Evolutionary conservation across 2,329 filamentous ascomycete genomes (phyloP).

Genomic region (Colletotrichum euphorbiae): DNA sequence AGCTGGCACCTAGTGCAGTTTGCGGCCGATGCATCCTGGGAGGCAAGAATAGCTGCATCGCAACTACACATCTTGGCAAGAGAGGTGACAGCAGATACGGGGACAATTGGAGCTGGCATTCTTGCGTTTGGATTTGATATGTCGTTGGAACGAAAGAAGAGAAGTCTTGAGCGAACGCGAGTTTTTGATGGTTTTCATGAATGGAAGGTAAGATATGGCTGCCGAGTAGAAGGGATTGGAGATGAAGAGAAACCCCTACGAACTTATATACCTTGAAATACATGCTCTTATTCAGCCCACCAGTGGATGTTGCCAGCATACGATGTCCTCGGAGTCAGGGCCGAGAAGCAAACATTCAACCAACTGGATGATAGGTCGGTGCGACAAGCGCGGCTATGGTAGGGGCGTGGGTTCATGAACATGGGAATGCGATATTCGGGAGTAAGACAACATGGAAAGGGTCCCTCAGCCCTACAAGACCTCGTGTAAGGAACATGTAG

Average conservation of each 20-base stretch:
- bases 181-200: background rate
- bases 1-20: constrained; percentile 10
- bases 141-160: background rate
- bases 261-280: constrained; percentile 2
- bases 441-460: background rate
- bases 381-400: background rate
- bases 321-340: background rate
- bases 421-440: constrained; percentile 11
- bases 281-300: background rate
- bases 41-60: background rate
- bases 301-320: background rate
- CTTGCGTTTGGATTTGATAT: background rate
- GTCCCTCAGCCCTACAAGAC: constrained; percentile 17
- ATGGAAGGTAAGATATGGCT: background rate
- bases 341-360: background rate
- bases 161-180: background rate
- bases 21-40: background rate
- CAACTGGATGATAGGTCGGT: background rate
- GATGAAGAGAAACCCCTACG: background rate
- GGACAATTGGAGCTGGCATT: constrained; percentile 22
- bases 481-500: background rate
- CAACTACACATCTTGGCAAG: constrained; percentile 16
- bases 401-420: background rate
- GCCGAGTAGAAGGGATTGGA: background rate
- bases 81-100: constrained; percentile 7